Base-by-base conservation (phyloP, 331 rosid species). In the Phaseolus coccineus region DNA sequence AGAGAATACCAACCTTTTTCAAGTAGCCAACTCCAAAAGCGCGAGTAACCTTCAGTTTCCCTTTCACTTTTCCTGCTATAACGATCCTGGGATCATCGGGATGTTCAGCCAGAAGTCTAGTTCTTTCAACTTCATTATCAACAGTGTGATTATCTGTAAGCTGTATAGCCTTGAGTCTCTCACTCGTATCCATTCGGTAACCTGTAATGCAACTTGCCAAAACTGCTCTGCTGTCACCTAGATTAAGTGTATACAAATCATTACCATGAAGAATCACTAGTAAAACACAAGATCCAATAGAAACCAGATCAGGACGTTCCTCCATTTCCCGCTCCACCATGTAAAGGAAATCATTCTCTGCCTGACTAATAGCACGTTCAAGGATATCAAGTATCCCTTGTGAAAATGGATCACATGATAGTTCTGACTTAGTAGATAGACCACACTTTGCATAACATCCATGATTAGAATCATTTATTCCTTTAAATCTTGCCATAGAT, bases 251-350 rank as follows among this genome's bases (percentile, higher is more conserved):
- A 63, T 96, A 96, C 86, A 96, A 83, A 89, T 93, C 91, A 62
- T 89, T 90, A 64, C 98, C 97, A 61, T 90, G 89, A 88, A 96
- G 91, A 87, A 93, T 93, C 82, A 88, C 97, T 57, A 96, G 82
- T 55, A 96, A 79, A 82, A 96, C 99, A 85, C 99, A 96, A 69
- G 96, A 96, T 63, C 98, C 99, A 73, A 96, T 84, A 5, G 98
- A 96, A 80, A 96, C 99, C 79, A 96, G 88, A 88, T 96, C 99
- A 19, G 93, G 97, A 40, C 98, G 98, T 73, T 90, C 94, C 82
- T 88, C 99, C 94, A 91, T 96, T 89, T 96, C 99, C 81, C 89
- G 97, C 82, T 96, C 99, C 79, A 96, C 99, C 99, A 96, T 96
- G 90, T 88, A 87, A 27, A 96, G 79, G 90, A 96, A 96, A 75